These are phyloP conservation scores for Coemansia biformis DNA, from an alignment of 192 early-diverging fungal species.

Conservation along the genomic window DNA sequence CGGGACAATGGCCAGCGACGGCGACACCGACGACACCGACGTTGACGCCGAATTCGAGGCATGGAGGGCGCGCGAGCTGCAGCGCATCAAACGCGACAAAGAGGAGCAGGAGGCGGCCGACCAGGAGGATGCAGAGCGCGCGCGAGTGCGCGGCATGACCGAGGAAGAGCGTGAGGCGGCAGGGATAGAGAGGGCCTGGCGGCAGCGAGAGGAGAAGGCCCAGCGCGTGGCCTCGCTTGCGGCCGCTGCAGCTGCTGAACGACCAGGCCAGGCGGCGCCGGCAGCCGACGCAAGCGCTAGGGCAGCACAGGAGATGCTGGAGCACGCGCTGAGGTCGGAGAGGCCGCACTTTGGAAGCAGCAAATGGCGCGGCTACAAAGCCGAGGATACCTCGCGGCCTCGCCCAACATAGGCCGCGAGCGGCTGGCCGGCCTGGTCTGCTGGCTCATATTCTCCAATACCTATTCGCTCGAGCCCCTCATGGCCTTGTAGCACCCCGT, in stretches of 20 bases:
- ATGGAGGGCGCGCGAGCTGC: conserved; percentile 88
- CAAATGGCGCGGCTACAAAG: conserved; percentile 25
- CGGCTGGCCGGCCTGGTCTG: too few relatives aligned
- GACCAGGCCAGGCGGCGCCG: not conserved
- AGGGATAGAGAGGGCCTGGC: conserved; percentile 59
- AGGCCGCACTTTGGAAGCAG: conserved; percentile 8
- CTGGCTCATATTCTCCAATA: too few relatives aligned
- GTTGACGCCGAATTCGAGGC: conserved; percentile 82
- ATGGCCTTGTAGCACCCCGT: too few relatives aligned
- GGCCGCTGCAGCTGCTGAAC: conserved; percentile 37
- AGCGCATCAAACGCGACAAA: conserved; percentile 81
- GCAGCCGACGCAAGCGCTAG: not conserved
- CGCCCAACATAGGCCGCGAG: too few relatives aligned
- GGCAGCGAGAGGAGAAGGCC: conserved; percentile 58
- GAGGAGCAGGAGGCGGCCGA: conserved; percentile 67
- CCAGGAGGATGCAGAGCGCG: conserved; percentile 70
- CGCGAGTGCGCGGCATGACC: conserved; percentile 72
- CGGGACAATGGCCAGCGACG: conserved; percentile 74
- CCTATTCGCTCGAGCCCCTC: too few relatives aligned
- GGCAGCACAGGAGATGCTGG: conserved; percentile 13
- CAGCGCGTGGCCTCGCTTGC: conserved; percentile 1
- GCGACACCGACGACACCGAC: conserved; percentile 82
- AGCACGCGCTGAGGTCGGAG: conserved; percentile 6
- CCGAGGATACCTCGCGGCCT: conserved; percentile 23
- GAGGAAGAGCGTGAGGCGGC: conserved; percentile 75